A percentile compares a stretch with the other conserved stretches of the same genome.
These are phyloP conservation scores for Luzula sylvatica DNA, from an alignment of 176 grass and related monocot species.

Conservation along the genomic window DNA sequence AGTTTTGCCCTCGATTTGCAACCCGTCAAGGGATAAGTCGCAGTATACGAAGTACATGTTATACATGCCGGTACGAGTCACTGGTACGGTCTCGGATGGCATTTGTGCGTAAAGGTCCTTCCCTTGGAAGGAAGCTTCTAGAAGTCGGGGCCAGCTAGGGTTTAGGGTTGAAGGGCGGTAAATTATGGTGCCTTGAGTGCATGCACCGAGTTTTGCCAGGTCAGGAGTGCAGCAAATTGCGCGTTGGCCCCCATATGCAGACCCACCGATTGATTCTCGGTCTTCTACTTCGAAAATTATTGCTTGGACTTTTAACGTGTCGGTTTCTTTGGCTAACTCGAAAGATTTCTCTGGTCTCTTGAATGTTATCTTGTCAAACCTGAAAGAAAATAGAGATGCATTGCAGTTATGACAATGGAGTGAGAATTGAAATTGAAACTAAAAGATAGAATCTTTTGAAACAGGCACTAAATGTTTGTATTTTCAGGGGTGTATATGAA, in stretches of 20 bases:
- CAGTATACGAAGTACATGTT: conserved; percentile 99
- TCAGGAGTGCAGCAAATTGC: conserved; percentile 94
- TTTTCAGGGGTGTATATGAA: background rate
- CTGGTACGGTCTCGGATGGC: conserved; percentile 50
- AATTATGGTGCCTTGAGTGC: conserved; percentile 72
- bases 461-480: no score
- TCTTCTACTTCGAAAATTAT: conserved; percentile 95
- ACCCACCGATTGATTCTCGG: conserved; percentile 84
- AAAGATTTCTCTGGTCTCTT: conserved; percentile 49
- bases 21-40: conserved; percentile 47
- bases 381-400: conserved; percentile 22
- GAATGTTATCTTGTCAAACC: conserved; percentile 89
- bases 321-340: conserved; percentile 36
- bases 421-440: no score
- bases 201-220: conserved; percentile 86
- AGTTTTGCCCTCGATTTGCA: conserved; percentile 88
- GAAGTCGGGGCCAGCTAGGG: conserved; percentile 66
- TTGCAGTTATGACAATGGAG: no score
- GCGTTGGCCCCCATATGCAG: conserved; percentile 90
- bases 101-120: conserved; percentile 57
- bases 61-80: conserved; percentile 89
- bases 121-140: conserved; percentile 71
- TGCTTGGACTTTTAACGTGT: conserved; percentile 63
- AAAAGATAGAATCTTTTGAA: no score
- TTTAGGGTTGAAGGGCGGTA: conserved; percentile 57